Evolutionary conservation across 768 basidiomycete genomes (phyloP).

Genomic region (Leucocoprinus sp.): DNA sequence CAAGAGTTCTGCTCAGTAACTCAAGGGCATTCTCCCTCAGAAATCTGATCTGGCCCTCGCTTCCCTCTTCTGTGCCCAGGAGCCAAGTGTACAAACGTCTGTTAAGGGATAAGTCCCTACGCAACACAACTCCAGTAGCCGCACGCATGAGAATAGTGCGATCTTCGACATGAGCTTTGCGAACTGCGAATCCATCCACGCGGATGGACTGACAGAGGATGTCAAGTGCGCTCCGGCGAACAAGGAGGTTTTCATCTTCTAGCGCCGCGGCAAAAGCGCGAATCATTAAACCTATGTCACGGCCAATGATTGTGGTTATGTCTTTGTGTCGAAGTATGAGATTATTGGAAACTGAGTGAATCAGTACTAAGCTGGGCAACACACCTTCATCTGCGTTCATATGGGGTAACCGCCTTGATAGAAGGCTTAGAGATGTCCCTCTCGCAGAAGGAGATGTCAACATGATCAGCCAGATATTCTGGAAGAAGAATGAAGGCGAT

Average conservation of each 20-base stretch:
- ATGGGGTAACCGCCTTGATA: conserved; percentile 71
- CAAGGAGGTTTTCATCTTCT: conserved; percentile 91
- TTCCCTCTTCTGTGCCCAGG: conserved; percentile 72
- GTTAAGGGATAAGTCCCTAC: conserved; percentile 88
- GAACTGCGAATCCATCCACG: conserved; percentile 64
- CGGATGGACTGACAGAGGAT: conserved; percentile 71
- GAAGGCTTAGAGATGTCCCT: conserved; percentile 80
- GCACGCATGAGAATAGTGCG: conserved; percentile 79
- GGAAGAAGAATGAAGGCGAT: conserved; percentile 84
- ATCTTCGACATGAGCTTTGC: conserved; percentile 64
- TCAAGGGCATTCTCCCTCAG: conserved; percentile 65
- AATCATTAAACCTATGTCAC: conserved; percentile 89
- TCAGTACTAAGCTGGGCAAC: neutral
- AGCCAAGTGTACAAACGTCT: conserved; percentile 92
- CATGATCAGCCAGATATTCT: conserved; percentile 92
- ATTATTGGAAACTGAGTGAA: neutral
- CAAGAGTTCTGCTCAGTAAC: conserved; percentile 60
- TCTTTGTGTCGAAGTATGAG: conserved; percentile 29
- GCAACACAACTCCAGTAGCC: conserved; percentile 80
- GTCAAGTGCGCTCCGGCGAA: conserved; percentile 80
- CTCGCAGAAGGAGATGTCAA: conserved; percentile 82
- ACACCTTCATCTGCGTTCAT: conserved; percentile 65
- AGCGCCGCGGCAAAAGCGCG: conserved; percentile 85
- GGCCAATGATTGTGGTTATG: conserved; percentile 65
- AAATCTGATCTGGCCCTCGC: conserved; percentile 66